Evolutionary conservation across 164 flowering plant species (phyloP), one percentile per base, ranked within the genome.

Genomic region (Magnolia changhungtana): DNA sequence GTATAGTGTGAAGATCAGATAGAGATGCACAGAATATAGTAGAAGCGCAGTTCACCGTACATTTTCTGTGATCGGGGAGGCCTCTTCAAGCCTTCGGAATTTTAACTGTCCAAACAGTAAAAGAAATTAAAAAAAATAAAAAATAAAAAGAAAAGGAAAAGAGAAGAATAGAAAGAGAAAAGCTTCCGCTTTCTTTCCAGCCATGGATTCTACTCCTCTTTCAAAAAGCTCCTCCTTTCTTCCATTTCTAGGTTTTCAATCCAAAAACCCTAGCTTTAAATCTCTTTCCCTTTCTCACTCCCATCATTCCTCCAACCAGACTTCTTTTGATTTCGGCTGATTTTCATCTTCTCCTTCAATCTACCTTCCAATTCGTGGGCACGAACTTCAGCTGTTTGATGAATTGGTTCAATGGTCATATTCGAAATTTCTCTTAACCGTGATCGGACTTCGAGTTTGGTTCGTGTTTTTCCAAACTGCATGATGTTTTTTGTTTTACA

Each of bases 201-300:
- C 71, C 63, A 67, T 67, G 72, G 77, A 67, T 75, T 75, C 72
- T 52, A 67, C 20, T 68, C 61, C 67, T 73, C 61, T 51, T 73
- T 67, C 71, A 67, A 67, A 75, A 67, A 67, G 64, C 72, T 75
- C 24, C 16, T 59, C 45, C 7, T 64, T 66, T 66, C 72, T 45
- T 13, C 27, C 71, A 29, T 58, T 73, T 61, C 64, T 45, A 63
- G 67, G 50, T 31, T 73, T 61, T 73, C 75, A 61, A 73, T 45
- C 52, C 8, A 21, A 70, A 37, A 70, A n/a, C 18, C 61, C 13
- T 55, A 55, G 13, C 18, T 55, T 55, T 55, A 55, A 11, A 55
- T 55, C 61, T 55, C 10, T 67, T 45, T 5, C 5, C 2, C 55
- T 24, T 8, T 68, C 63, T 24, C 24, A 27, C 63, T 19, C 45